Evolutionary conservation across 352 stramenopile species (phyloP).

Genomic region (Pythium grandisporangium): DNA sequence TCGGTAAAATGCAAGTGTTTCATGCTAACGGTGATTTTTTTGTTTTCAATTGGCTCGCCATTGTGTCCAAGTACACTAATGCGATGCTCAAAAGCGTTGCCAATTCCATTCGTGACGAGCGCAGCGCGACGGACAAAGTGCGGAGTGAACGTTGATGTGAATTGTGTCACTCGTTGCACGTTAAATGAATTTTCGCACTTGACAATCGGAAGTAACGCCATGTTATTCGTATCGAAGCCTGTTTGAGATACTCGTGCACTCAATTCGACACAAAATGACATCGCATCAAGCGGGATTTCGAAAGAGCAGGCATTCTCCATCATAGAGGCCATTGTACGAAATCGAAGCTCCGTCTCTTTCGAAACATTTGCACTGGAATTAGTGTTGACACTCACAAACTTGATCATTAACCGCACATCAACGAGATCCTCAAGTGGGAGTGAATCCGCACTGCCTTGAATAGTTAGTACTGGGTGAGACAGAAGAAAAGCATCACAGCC

Average conservation of each 20-base stretch:
- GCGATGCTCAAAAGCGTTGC: conserved; percentile 13
- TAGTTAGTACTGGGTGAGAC: conserved; percentile 11
- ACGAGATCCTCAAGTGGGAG: conserved; percentile 3
- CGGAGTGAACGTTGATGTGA: conserved; percentile 17
- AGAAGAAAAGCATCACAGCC: conserved; percentile 22
- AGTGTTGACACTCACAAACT: conserved; percentile 1
- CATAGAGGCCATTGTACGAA: background rate
- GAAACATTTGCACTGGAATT: background rate
- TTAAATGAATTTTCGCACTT: conserved; percentile 18
- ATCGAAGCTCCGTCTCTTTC: background rate
- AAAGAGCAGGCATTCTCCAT: background rate
- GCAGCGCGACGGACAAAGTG: conserved; percentile 23
- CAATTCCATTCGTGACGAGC: background rate
- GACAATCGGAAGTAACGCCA: conserved; percentile 16
- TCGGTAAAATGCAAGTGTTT: conserved; percentile 18
- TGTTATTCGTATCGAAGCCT: background rate
- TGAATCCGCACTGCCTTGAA: background rate
- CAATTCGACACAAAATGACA: conserved; percentile 12
- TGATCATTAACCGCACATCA: conserved; percentile 10
- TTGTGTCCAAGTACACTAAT: conserved; percentile 40
- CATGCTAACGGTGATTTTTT: conserved; percentile 11
- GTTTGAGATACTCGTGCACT: conserved; percentile 2
- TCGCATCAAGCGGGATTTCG: conserved; percentile 1
- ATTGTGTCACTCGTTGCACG: conserved; percentile 27
- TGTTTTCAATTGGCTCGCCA: conserved; percentile 25